These are phyloP conservation scores for Eimeria necatrix DNA, from an alignment of 169 alveolate species.

Conservation along the genomic window DNA sequence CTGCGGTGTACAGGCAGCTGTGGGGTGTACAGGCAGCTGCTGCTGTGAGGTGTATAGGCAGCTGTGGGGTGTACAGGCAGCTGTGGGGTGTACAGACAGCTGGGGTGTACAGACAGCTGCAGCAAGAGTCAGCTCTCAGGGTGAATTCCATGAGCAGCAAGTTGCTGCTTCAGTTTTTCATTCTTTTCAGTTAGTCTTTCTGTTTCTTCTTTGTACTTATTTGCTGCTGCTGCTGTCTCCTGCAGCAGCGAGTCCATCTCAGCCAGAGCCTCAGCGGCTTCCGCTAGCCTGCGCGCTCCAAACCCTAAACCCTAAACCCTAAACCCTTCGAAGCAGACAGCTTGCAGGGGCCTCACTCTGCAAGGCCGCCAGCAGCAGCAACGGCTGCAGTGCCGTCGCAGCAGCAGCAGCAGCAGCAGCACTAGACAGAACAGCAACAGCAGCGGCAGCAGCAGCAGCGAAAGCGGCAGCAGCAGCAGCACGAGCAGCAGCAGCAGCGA, in stretches of 20 bases:
- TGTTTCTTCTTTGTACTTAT: background rate
- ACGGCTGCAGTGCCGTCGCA: background rate
- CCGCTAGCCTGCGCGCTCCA: background rate
- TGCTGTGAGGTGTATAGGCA: background rate
- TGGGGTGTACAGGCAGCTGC: no score
- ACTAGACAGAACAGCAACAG: background rate
- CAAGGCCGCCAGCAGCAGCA: no score
- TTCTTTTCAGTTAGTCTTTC: background rate
- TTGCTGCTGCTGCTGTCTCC: background rate
- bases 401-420: background rate
- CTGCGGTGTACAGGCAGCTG: background rate
- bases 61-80: background rate
- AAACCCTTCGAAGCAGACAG: background rate
- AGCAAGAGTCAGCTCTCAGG: background rate
- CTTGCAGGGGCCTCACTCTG: background rate
- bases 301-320: conserved; percentile 12
- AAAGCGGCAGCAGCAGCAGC: background rate
- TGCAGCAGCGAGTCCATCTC: conserved; percentile 45
- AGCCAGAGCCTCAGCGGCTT: conserved; percentile 27
- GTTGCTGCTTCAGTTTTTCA: background rate
- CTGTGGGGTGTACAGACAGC: background rate
- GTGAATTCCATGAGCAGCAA: background rate
- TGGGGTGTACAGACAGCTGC: background rate
- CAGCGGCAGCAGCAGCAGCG: background rate
- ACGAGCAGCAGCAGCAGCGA: conserved; percentile 50